Evolutionary conservation across 1,284 basidiomycete genomes (phyloP), one percentile per base, ranked within the genome.

Genomic region (Phellinidium pouzarii): DNA sequence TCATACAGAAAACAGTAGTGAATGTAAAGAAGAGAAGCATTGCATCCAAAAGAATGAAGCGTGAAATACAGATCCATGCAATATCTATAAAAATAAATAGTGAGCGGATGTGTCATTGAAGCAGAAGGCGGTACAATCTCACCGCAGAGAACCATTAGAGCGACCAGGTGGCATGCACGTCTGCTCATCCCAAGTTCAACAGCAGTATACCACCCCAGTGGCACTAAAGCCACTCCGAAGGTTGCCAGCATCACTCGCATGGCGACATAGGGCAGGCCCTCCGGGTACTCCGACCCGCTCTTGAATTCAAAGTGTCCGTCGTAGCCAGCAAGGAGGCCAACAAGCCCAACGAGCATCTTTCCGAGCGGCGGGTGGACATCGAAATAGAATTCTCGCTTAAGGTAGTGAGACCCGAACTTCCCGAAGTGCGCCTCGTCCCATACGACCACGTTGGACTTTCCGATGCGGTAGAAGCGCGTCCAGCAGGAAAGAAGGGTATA

Each of bases 401-500:
- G 76, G 69, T 99, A 99, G 70, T 96, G 89, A 23, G 92, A 92
- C 52, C 92, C 93, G 69, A 96, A 96, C 71, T 96, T 96, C 62
- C 94, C 93, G 69, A 96, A 96, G 69, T 96, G 93, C n/a, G 93
- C 93, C 74, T 98, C 96, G 69, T 99, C 96, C 95, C 96, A 99
- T 54, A 98, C 84, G 68, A 99, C 95, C 59, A 80, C 69, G 62
- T 87, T 80, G 49, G 89, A 79, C 53, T 83, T 79, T n/a, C 95
- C 95, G 55, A 99, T 99, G 59, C 85, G 80, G 76, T 94, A 91
- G 69, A 91, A 94, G 36, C 95, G 87, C 6, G 95, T 98, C 78
- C 90, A 88, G 73, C 95, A 93, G 25, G 91, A 84, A 54, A 98
- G 80, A 41, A 96, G 77, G 27, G 94, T 96, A 73, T 99, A 99